Base-by-base conservation (phyloP, 1,139 yeast genomes). In the Candida freyschussii region DNA sequence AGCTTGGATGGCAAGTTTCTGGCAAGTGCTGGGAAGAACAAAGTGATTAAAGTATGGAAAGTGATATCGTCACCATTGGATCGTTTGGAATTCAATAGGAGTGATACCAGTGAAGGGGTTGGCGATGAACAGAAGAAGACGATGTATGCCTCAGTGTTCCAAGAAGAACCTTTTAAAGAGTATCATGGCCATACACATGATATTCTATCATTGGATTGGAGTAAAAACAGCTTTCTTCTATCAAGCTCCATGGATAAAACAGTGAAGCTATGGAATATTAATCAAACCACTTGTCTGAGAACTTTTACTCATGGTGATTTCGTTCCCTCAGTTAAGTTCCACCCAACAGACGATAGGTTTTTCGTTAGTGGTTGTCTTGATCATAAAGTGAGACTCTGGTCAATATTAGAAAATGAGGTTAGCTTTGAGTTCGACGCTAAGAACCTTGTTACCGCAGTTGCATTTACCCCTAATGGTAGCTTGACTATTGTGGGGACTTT, bases 221-320 rank as follows among this genome's bases (percentile, higher is more conserved):
- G 94, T 36, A 82, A 81, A 46, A 87, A 87, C 58, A 81, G 80
- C 51, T 89, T 89, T 44, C 56, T 89, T 20, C 55, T 87, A 2
- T 70, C 94, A 1, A 81, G 94, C 3, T 81, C 95, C 7, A 84
- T 84, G 83, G 97, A 89, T 58, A 73, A 75, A 44, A 80, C 94
- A 0, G 95, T 78, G 1, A 72, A 75, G 40, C 60, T 89, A 29
- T 89, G 96, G 96, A 95, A 89, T 55, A 71, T 81, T 10, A 85
- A 83, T 27, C 65, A 89, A 30, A 60, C 60, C 2, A 69, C 65
- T 13, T 76, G 86, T 36, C 62, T 89, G 21, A 72, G 81, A 34
- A 67, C 78, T 1, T 87, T 84, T 52, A 56, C 60, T 17, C 93
- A 86, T 51, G 72, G 77, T 20, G 95, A 86, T 56, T 82, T 85